phyloP scores from a whole-genome alignment of 1,139 yeast species.

The Geotrichum europaeum region DNA sequence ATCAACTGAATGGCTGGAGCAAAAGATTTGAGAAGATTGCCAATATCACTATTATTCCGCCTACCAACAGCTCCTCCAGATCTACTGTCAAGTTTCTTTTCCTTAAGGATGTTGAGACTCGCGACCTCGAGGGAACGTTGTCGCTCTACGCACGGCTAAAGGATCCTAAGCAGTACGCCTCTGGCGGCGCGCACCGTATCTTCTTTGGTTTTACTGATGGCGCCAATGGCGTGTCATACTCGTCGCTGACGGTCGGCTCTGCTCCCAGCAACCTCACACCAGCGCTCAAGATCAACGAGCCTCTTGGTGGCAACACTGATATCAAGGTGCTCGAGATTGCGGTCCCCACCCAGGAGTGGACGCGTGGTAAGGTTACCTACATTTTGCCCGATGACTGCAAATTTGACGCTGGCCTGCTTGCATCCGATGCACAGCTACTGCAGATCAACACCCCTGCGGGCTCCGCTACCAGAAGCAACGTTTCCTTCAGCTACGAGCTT shows the following conservation, averaged over 20 bases:
- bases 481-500: background rate
- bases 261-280: background rate
- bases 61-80: background rate
- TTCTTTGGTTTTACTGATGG: background rate
- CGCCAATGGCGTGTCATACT: background rate
- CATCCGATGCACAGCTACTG: background rate
- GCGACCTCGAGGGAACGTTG: conserved; percentile 1
- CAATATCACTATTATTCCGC: conserved; percentile 3
- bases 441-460: background rate
- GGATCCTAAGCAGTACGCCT: conserved; percentile 4
- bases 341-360: background rate
- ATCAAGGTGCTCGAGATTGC: background rate
- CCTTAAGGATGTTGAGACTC: conserved; percentile 4
- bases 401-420: background rate
- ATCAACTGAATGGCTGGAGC: conserved; percentile 7
- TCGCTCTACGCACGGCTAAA: conserved; percentile 1
- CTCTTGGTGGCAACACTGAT: background rate
- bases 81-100: conserved; percentile 7
- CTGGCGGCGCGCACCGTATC: background rate
- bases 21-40: conserved; percentile 2
- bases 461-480: background rate
- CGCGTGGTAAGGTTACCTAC: background rate
- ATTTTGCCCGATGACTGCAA: background rate
- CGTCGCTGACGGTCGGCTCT: background rate
- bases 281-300: background rate